Conservation (phyloP, 2,329 filamentous ascomycete genomes). For the Penicillium fuscoglaucum region DNA sequence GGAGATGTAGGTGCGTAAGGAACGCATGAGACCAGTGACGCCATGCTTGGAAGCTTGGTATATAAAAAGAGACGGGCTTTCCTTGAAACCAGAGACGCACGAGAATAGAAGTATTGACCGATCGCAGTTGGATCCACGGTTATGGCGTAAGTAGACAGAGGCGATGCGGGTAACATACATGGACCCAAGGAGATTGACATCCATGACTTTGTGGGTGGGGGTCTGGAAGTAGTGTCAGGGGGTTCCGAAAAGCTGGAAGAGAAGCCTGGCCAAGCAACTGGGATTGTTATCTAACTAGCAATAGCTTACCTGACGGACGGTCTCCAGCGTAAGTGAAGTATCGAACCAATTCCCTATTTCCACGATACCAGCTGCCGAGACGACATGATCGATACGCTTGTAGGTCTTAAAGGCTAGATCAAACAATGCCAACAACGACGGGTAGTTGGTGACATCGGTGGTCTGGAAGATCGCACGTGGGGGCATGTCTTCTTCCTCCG, state of each 20-base stretch:
- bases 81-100: conserved; percentile 52
- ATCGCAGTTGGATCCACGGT: conserved; percentile 33
- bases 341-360: conserved; percentile 51
- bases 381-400: conserved; percentile 51
- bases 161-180: conserved; percentile 53
- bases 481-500: conserved; percentile 21
- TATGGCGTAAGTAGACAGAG: conserved; percentile 51
- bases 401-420: conserved; percentile 47
- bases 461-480: conserved; percentile 40
- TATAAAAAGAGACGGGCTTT: conserved; percentile 49
- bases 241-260: too few species aligned
- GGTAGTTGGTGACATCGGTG: conserved; percentile 50
- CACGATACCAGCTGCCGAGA: conserved; percentile 50
- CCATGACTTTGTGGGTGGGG: conserved; percentile 41
- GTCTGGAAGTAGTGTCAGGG: conserved; percentile 25
- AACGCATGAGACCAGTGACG: conserved; percentile 53
- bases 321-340: conserved; percentile 45
- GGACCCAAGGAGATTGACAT: conserved; percentile 52
- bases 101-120: conserved; percentile 48
- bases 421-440: conserved; percentile 50
- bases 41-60: conserved; percentile 54
- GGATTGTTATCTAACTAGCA: too few species aligned
- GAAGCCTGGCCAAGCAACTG: neutral
- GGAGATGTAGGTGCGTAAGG: conserved; percentile 41
- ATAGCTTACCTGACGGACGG: conserved; percentile 41